Conservation (phyloP, 176 grass and related monocot species). For the Aegilops bicornis region DNA sequence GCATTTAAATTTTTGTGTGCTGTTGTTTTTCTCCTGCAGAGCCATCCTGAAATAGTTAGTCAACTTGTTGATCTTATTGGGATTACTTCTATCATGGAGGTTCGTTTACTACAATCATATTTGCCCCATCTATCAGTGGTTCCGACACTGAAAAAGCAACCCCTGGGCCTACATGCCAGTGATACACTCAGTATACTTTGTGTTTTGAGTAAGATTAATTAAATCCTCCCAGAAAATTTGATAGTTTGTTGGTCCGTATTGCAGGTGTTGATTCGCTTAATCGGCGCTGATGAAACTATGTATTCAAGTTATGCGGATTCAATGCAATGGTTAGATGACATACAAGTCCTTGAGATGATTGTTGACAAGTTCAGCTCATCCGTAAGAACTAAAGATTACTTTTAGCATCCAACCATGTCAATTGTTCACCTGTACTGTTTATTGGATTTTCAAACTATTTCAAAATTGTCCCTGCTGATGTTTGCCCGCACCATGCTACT, state of each 20-base stretch:
- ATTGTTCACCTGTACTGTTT: neutral
- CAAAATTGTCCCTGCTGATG: neutral
- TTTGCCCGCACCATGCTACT: neutral
- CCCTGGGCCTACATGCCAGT: neutral
- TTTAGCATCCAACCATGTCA: slow-evolving; percentile 30
- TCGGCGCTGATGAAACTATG: slow-evolving; percentile 90
- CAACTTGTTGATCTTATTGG: slow-evolving; percentile 95
- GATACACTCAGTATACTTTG: neutral
- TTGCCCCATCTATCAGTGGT: neutral
- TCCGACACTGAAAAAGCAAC: neutral
- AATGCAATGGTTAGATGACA: slow-evolving; percentile 91
- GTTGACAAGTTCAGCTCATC: slow-evolving; percentile 94
- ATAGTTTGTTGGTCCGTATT: slow-evolving; percentile 32
- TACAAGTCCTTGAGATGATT: slow-evolving; percentile 96
- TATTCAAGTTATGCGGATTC: slow-evolving; percentile 74
- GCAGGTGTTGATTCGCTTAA: slow-evolving; percentile 85
- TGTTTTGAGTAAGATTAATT: neutral
- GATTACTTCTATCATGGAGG: slow-evolving; percentile 99
- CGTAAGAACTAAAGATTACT: slow-evolving; percentile 55
- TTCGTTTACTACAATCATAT: slow-evolving; percentile 21
- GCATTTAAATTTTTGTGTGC: slow-evolving; percentile 15
- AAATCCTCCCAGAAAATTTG: neutral
- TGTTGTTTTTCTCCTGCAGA: slow-evolving; percentile 52
- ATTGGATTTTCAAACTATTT: slow-evolving; percentile 17
- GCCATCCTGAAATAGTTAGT: slow-evolving; percentile 72